These are phyloP conservation scores for Rhodotorula sp. DNA, from an alignment of 1,284 basidiomycete species.

Conservation along the genomic window DNA sequence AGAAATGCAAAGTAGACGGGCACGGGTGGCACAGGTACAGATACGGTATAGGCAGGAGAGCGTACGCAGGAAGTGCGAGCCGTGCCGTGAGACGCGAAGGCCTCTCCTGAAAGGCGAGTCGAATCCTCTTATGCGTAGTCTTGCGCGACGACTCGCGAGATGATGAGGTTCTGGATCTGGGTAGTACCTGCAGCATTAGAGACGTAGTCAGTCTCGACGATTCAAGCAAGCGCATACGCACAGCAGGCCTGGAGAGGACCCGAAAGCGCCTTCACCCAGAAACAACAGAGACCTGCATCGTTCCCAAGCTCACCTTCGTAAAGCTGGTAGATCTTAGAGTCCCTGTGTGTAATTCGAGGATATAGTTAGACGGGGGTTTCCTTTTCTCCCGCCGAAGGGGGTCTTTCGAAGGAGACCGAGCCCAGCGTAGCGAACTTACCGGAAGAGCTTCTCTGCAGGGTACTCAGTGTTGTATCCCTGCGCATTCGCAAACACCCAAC, in stretches of 20 bases:
- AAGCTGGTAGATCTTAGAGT: constrained; percentile 53
- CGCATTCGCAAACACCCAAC: not conserved
- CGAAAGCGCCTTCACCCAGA: no score
- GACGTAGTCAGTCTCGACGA: not conserved
- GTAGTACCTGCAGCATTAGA: not conserved
- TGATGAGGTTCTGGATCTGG: constrained; percentile 41
- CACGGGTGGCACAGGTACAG: not conserved
- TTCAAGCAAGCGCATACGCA: no score
- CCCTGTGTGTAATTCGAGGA: constrained; percentile 37
- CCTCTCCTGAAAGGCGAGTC: no score
- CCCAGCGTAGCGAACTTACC: not conserved
- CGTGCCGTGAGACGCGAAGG: no score
- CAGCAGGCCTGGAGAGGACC: no score
- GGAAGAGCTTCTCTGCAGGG: constrained; percentile 58
- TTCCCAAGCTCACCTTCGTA: constrained; percentile 47
- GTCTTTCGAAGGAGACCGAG: not conserved
- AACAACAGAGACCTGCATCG: not conserved
- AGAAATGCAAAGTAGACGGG: not conserved
- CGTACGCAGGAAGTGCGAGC: not conserved
- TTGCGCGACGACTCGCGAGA: constrained; percentile 34
- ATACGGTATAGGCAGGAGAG: not conserved
- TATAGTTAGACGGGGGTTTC: not conserved
- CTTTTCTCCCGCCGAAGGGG: not conserved
- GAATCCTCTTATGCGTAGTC: constrained; percentile 20
- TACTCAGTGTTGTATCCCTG: constrained; percentile 55